These are phyloP conservation scores for Astrothelium macrocarpum DNA, from an alignment of 495 filamentous ascomycete species.

Conservation along the genomic window DNA sequence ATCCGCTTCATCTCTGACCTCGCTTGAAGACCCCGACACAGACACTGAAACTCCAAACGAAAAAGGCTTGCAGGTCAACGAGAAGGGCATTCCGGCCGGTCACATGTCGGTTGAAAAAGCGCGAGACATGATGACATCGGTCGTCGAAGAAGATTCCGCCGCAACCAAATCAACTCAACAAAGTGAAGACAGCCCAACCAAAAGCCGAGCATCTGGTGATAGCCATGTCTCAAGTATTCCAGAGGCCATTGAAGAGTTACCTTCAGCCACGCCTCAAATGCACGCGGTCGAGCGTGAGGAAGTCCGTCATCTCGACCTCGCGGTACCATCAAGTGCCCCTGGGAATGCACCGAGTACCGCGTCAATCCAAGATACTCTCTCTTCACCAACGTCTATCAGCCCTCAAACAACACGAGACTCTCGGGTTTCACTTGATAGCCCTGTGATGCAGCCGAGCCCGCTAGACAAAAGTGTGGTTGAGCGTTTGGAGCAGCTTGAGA, in stretches of 20 bases:
- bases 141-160: slow-evolving; percentile 53
- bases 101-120: slow-evolving; percentile 38
- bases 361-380: neutral
- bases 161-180: neutral
- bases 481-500: slow-evolving; percentile 31
- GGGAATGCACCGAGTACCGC: slow-evolving; percentile 1
- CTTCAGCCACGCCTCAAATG: slow-evolving; percentile 4
- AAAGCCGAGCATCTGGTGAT: neutral
- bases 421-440: neutral
- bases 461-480: neutral
- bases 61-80: neutral
- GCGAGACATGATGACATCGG: slow-evolving; percentile 56
- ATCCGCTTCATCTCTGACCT: slow-evolving; percentile 57
- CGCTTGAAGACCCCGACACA: slow-evolving; percentile 44
- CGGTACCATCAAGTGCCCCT: slow-evolving; percentile 39
- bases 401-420: neutral
- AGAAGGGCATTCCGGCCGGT: slow-evolving; percentile 18
- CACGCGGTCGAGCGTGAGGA: slow-evolving; percentile 36
- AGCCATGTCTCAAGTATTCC: neutral
- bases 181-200: neutral
- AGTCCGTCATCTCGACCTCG: slow-evolving; percentile 63
- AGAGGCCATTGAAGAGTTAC: neutral
- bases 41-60: neutral
- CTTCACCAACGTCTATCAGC: neutral
- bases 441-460: neutral